Evolutionary conservation across 2,329 filamentous ascomycete genomes (phyloP).

Genomic region (Rutstroemia sp.): DNA sequence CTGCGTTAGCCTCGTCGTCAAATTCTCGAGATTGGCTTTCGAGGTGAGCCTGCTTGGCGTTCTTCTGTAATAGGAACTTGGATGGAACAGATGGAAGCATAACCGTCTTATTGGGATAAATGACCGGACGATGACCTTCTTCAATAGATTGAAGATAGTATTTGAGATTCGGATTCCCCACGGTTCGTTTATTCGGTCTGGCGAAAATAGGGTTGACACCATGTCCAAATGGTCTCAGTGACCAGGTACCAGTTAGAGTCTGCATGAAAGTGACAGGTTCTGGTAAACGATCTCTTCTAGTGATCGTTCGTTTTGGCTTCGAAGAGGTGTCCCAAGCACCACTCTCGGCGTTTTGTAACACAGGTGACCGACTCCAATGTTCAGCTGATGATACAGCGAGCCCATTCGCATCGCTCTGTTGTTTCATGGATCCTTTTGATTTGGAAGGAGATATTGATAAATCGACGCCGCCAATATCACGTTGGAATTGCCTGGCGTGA

Average conservation of each 20-base stretch:
- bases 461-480: background rate
- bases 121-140: slow-evolving; percentile 21
- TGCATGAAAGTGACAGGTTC: slow-evolving; percentile 29
- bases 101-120: slow-evolving; percentile 17
- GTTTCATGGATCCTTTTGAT: background rate
- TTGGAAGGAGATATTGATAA: background rate
- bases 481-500: background rate
- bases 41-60: background rate
- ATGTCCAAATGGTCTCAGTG: slow-evolving; percentile 26
- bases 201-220: slow-evolving; percentile 26
- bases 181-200: slow-evolving; percentile 19
- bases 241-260: slow-evolving; percentile 24
- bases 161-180: slow-evolving; percentile 15
- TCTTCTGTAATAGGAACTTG: slow-evolving; percentile 9
- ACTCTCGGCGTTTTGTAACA: slow-evolving; percentile 21
- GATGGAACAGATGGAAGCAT: slow-evolving; percentile 17
- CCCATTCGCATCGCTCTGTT: background rate
- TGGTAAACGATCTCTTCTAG: slow-evolving; percentile 15
- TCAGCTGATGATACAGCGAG: no score
- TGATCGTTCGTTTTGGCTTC: slow-evolving; percentile 3
- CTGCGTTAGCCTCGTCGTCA: background rate
- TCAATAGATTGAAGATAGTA: slow-evolving; percentile 19
- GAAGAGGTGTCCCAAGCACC: slow-evolving; percentile 22
- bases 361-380: slow-evolving; percentile 1
- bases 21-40: background rate